These are phyloP conservation scores for Linaria vulgaris DNA, from an alignment of 257 asterid genomes.

Conservation along the genomic window DNA sequence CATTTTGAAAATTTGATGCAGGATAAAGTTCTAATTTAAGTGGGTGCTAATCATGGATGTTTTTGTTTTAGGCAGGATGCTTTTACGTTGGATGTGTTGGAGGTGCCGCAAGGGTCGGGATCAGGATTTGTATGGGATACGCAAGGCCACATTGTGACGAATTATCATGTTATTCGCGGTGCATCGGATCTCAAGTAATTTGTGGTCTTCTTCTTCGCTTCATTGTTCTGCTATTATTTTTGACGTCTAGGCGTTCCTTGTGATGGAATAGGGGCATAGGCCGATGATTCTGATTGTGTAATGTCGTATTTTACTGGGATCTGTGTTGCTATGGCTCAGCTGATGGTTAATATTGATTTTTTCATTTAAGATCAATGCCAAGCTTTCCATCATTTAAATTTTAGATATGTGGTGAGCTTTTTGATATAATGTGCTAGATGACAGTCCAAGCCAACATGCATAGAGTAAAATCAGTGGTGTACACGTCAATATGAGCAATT, in stretches of 20 bases:
- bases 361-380: no score
- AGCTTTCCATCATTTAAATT: no score
- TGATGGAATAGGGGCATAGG: no score
- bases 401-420: no score
- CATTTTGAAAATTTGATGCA: no score
- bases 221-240: neutral
- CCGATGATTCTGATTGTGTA: neutral
- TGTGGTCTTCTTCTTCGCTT: neutral
- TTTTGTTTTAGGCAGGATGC: conserved; percentile 74
- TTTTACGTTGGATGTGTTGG: conserved; percentile 86
- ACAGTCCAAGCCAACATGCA: no score
- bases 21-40: no score
- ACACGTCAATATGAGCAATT: no score
- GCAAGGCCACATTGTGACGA: conserved; percentile 81
- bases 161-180: conserved; percentile 96
- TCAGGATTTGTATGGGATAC: conserved; percentile 95
- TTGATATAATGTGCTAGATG: no score
- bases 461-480: no score
- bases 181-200: conserved; percentile 91
- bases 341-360: conserved; percentile 5
- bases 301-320: neutral
- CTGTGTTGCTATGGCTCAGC: neutral
- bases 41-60: no score
- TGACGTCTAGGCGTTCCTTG: neutral
- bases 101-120: conserved; percentile 98